These are phyloP conservation scores for Hypoxylon fragiforme DNA, from an alignment of 495 filamentous ascomycete species.

Conservation along the genomic window DNA sequence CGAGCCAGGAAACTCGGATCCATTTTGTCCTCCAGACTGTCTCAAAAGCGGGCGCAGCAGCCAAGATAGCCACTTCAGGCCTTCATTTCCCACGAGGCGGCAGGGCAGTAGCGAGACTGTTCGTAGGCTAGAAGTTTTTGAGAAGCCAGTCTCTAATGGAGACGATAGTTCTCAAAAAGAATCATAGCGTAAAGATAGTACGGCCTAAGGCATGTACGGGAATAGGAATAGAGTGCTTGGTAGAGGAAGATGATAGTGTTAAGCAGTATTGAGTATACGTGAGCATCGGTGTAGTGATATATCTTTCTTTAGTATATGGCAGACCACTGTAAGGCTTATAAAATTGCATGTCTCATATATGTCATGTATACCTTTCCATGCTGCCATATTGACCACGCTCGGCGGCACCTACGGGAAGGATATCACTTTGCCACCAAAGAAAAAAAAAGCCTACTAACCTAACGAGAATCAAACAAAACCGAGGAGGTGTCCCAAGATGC, in stretches of 20 bases:
- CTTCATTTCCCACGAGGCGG: not conserved
- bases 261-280: too few species aligned
- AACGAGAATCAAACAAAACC: too few species aligned
- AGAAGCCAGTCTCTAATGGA: not conserved
- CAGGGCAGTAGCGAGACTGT: constrained; percentile 1
- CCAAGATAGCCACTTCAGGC: not conserved
- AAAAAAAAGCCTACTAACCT: too few species aligned
- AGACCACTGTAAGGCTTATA: too few species aligned
- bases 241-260: not conserved
- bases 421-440: too few species aligned
- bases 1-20: constrained; percentile 36
- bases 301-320: too few species aligned
- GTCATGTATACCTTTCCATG: too few species aligned
- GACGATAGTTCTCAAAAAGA: not conserved
- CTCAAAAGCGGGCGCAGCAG: constrained; percentile 13
- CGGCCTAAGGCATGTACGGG: not conserved
- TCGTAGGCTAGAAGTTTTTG: not conserved
- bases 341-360: too few species aligned
- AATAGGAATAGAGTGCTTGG: not conserved
- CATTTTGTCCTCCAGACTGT: constrained; percentile 27
- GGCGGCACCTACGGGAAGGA: too few species aligned
- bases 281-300: too few species aligned
- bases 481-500: too few species aligned
- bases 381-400: too few species aligned
- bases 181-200: not conserved